phyloP scores from a whole-genome alignment of 2,329 filamentous ascomycete species.

The Xylaria sp. region DNA sequence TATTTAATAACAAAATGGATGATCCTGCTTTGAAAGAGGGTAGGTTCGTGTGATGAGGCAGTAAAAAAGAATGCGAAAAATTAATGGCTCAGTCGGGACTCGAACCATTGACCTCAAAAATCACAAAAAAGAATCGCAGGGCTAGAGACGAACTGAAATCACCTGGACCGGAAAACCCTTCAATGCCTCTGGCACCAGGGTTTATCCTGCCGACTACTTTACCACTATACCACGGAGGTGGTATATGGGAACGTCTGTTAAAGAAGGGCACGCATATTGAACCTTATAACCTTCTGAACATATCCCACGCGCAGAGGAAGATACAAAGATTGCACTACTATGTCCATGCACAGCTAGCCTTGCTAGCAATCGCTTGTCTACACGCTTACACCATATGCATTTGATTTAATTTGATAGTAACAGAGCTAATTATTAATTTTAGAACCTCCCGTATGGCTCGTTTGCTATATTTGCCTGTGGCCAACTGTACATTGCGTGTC shows the following conservation, averaged over 20 bases:
- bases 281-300: neutral
- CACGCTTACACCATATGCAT: too few relatives aligned
- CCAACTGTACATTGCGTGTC: too few relatives aligned
- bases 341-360: neutral
- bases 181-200: neutral
- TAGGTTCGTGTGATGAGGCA: neutral
- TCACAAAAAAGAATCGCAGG: conserved; percentile 1
- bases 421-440: neutral
- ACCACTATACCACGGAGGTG: neutral
- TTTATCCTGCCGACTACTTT: neutral
- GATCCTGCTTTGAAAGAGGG: neutral
- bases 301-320: neutral
- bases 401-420: too few relatives aligned
- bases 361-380: neutral
- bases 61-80: neutral
- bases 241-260: neutral
- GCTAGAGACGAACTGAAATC: neutral
- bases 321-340: neutral
- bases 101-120: neutral
- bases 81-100: neutral
- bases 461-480: neutral
- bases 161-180: neutral
- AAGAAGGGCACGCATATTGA: neutral
- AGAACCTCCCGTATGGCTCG: neutral
- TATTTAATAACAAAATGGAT: neutral